Evolutionary conservation across 306 rosid genomes (phyloP).

Genomic region (Mimosa pudica): DNA sequence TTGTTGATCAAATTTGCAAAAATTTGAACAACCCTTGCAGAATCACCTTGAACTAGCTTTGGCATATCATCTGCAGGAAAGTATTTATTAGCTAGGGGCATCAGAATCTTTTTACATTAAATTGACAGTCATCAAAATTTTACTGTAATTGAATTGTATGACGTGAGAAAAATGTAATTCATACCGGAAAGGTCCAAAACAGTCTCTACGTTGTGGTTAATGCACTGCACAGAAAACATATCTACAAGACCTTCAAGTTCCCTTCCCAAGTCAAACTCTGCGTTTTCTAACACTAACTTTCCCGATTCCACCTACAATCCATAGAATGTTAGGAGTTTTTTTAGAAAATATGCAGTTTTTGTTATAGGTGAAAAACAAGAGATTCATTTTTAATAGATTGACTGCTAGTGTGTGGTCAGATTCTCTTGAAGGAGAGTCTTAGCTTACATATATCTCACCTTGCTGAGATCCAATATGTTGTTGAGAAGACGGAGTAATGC

Average conservation of each 20-base stretch:
- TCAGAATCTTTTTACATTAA: conserved; percentile 18
- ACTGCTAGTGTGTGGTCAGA: neutral
- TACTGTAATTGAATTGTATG: conserved; percentile 23
- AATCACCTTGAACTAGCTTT: conserved; percentile 85
- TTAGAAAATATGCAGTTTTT: conserved; percentile 8
- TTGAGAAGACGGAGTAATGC: conserved; percentile 95
- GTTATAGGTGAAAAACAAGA: neutral
- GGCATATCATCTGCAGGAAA: conserved; percentile 84
- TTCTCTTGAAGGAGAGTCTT: conserved; percentile 18
- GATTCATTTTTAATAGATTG: neutral
- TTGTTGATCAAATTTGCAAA: conserved; percentile 95
- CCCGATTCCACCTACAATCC: conserved; percentile 90
- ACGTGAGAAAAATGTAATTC: conserved; percentile 25
- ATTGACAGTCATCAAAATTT: conserved; percentile 13
- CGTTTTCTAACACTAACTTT: conserved; percentile 87
- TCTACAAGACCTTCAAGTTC: conserved; percentile 99
- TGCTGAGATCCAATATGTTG: conserved; percentile 95
- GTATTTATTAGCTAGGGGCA: conserved; percentile 18
- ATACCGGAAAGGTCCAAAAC: conserved; percentile 91
- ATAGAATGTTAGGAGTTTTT: conserved; percentile 30
- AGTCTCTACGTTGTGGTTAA: conserved; percentile 94
- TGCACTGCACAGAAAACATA: conserved; percentile 98
- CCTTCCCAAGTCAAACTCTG: conserved; percentile 91
- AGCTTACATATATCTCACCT: conserved; percentile 51
- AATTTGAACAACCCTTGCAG: conserved; percentile 96